Evolutionary conservation across 116 monocot genomes (phyloP).

Genomic region (Dioscorea cayenensis): DNA sequence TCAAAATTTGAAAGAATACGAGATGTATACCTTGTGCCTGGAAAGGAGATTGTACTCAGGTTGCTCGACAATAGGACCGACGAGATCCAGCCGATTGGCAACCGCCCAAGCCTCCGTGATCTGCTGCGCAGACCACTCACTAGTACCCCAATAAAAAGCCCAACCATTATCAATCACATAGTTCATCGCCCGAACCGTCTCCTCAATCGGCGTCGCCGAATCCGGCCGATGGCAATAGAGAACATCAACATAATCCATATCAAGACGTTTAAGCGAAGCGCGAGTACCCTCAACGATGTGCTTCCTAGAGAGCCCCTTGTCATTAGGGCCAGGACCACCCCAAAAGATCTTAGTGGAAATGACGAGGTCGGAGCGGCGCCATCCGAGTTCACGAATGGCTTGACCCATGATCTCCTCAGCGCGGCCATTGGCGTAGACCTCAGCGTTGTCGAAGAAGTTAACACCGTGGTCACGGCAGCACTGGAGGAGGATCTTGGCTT

Average conservation of each 20-base stretch:
- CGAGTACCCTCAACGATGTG: constrained; percentile 83
- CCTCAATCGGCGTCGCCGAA: constrained; percentile 71
- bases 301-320: constrained; percentile 90
- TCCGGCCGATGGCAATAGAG: constrained; percentile 93
- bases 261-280: constrained; percentile 68
- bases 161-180: constrained; percentile 75
- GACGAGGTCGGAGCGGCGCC: constrained; percentile 88
- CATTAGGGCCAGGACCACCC: constrained; percentile 87
- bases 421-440: constrained; percentile 94
- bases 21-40: constrained; percentile 64
- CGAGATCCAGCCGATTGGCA: constrained; percentile 61
- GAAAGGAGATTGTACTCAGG: constrained; percentile 93
- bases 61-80: constrained; percentile 92
- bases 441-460: constrained; percentile 99
- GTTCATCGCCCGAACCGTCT: constrained; percentile 98
- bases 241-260: constrained; percentile 92
- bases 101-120: constrained; percentile 93
- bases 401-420: constrained; percentile 99
- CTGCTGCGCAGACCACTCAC: constrained; percentile 98
- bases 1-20: neutral
- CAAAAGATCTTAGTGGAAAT: constrained; percentile 98
- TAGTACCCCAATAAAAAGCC: constrained; percentile 96
- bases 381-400: constrained; percentile 88
- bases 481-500: constrained; percentile 83
- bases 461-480: constrained; percentile 90